Evolutionary conservation across 805 yeast genomes (phyloP).

Genomic region (Starmerella asiatica): DNA sequence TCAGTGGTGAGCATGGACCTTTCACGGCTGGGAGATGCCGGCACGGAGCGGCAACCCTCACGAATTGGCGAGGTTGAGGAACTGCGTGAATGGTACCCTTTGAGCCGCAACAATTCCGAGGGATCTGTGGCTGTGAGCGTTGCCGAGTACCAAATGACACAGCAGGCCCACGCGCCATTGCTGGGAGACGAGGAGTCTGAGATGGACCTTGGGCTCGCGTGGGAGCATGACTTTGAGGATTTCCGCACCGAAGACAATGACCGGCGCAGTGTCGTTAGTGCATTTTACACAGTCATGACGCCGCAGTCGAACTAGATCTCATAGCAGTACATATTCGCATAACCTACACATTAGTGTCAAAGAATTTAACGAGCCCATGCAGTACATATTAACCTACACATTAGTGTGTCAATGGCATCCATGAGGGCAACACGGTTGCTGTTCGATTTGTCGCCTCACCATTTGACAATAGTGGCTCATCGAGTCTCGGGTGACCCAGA

Average conservation of each 20-base stretch:
- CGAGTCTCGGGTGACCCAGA: no score
- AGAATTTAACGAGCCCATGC: no score
- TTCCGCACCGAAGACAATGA: conserved; percentile 8
- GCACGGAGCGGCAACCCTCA: conserved; percentile 15
- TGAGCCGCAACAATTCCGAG: conserved; percentile 12
- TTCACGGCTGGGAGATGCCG: conserved; percentile 12
- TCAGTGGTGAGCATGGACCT: conserved; percentile 21
- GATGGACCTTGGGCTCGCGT: conserved; percentile 17
- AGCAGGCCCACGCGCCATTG: conserved; percentile 12
- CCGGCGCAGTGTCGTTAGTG: conserved; percentile 17
- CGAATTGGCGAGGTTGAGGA: conserved; percentile 17
- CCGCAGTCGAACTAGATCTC: conserved; percentile 7
- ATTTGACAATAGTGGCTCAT: no score
- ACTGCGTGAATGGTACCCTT: conserved; percentile 15
- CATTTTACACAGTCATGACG: conserved; percentile 16
- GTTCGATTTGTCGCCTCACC: no score
- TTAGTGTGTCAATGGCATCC: no score
- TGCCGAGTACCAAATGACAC: conserved; percentile 17
- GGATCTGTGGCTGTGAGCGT: conserved; percentile 17
- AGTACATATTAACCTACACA: no score
- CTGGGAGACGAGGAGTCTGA: conserved; percentile 14
- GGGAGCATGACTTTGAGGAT: conserved; percentile 20
- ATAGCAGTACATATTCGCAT: no score
- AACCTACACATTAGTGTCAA: no score
- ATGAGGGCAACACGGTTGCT: no score